These are phyloP conservation scores for Yarrowia osloensis DNA, from an alignment of 805 yeast genomes.

Conservation along the genomic window DNA sequence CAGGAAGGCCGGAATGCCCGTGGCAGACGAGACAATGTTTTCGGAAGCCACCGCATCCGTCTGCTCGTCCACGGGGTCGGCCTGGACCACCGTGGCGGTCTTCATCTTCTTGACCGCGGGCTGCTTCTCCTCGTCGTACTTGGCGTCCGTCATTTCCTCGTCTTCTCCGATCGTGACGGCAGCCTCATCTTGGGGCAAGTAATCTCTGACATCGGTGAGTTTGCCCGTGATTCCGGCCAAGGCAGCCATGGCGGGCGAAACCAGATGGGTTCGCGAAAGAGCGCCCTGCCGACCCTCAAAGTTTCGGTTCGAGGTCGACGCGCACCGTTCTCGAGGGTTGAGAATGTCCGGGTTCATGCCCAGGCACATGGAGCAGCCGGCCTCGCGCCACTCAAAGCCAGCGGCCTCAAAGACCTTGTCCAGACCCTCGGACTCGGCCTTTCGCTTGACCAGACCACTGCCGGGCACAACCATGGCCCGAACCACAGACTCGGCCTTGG, in stretches of 20 bases:
- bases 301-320: constrained; percentile 97
- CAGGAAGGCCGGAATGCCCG: constrained; percentile 73
- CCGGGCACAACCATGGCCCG: constrained; percentile 95
- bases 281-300: constrained; percentile 99
- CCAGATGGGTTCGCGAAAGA: constrained; percentile 88
- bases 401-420: constrained; percentile 89
- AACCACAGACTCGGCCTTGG: constrained; percentile 78
- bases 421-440: constrained; percentile 94
- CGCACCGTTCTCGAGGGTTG: constrained; percentile 94
- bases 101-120: constrained; percentile 39
- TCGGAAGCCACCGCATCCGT: constrained; percentile 40
- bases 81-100: constrained; percentile 4
- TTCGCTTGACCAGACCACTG: constrained; percentile 88
- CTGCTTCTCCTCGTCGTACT: constrained; percentile 64
- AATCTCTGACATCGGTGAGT: constrained; percentile 86
- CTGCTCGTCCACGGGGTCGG: constrained; percentile 44
- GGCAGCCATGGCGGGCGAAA: constrained; percentile 99
- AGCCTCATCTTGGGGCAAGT: constrained; percentile 52
- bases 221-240: constrained; percentile 95
- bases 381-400: constrained; percentile 99
- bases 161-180: constrained; percentile 43
- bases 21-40: constrained; percentile 41
- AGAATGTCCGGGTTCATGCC: constrained; percentile 99
- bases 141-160: constrained; percentile 37
- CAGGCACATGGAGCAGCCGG: constrained; percentile 99